Percentiles rank a stretch among this genome's conserved stretches.
These are phyloP conservation scores for Clathrus columnatus DNA, from an alignment of 768 basidiomycete species.

Conservation along the genomic window DNA sequence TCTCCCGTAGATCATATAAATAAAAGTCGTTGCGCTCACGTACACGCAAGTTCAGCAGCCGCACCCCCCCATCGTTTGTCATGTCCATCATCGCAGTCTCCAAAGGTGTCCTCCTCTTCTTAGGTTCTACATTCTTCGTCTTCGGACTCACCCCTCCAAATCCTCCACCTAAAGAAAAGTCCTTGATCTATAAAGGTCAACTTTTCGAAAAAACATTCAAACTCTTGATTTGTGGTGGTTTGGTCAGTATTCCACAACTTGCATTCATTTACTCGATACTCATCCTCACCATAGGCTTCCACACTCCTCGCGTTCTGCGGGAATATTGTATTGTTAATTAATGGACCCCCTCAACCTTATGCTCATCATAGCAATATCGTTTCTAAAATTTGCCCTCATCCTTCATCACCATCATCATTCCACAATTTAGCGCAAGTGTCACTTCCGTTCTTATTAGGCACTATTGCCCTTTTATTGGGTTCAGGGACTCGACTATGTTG, in stretches of 20 bases:
- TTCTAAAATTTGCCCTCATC: not conserved
- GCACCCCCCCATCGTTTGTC: no score
- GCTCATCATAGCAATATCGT: not conserved
- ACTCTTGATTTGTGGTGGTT: not conserved
- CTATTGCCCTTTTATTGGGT: slow-evolving; percentile 34
- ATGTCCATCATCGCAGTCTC: not conserved
- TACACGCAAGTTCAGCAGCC: no score
- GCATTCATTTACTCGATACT: not conserved
- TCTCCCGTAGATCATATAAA: no score
- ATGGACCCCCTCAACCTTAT: not conserved
- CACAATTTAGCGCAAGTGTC: slow-evolving; percentile 14
- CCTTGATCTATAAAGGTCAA: not conserved
- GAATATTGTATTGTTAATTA: not conserved
- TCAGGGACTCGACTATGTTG: slow-evolving; percentile 43
- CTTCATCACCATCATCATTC: not conserved
- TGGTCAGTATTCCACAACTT: not conserved
- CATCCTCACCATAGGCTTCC: not conserved
- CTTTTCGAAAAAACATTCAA: not conserved
- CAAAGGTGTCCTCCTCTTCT: not conserved
- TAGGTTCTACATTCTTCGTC: not conserved
- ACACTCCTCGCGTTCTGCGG: not conserved
- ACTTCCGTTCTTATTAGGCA: slow-evolving; percentile 38
- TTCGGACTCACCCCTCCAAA: not conserved
- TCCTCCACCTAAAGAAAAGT: not conserved
- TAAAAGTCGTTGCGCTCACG: no score